A percentile compares a stretch with the other conserved stretches of the same genome.
phyloP scores from a whole-genome alignment of 371 early-diverging fungal genomes.

The Mortierella sp. region DNA sequence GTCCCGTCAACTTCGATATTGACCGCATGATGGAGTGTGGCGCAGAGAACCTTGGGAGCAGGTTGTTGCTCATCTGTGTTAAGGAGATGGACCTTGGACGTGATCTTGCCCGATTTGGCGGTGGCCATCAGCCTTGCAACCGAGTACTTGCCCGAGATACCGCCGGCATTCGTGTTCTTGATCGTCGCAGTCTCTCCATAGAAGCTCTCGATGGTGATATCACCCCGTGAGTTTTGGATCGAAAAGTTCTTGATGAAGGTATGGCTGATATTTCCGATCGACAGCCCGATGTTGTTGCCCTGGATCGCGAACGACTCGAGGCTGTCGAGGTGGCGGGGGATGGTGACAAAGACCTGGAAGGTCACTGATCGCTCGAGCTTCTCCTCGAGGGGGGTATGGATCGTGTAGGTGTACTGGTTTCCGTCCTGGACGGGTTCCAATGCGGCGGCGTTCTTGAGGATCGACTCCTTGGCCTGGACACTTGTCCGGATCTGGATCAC shows the following conservation, averaged over 20 bases:
- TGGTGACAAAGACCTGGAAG: slow-evolving; percentile 51
- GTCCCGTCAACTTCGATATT: slow-evolving; percentile 39
- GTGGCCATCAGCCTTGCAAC: slow-evolving; percentile 33
- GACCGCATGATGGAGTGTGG: slow-evolving; percentile 27
- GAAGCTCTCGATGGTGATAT: slow-evolving; percentile 46
- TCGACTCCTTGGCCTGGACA: slow-evolving; percentile 50
- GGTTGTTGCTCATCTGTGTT: slow-evolving; percentile 45
- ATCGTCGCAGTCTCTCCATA: slow-evolving; percentile 44
- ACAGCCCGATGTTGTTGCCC: slow-evolving; percentile 41
- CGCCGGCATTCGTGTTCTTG: slow-evolving; percentile 22
- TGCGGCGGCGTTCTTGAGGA: slow-evolving; percentile 44
- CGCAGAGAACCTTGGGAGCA: slow-evolving; percentile 41
- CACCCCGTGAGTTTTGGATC: slow-evolving; percentile 22
- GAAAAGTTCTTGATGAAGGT: slow-evolving; percentile 42
- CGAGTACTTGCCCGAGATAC: slow-evolving; percentile 48
- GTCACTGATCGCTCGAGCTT: slow-evolving; percentile 38
- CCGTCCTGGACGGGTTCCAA: slow-evolving; percentile 51
- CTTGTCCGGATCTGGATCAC: slow-evolving; percentile 51
- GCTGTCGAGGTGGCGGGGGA: slow-evolving; percentile 37
- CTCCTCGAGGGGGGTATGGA: slow-evolving; percentile 44
- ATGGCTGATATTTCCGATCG: slow-evolving; percentile 52
- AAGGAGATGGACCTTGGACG: slow-evolving; percentile 37
- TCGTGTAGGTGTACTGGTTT: slow-evolving; percentile 47
- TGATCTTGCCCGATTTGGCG: slow-evolving; percentile 42
- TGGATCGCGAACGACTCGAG: slow-evolving; percentile 45